A percentile compares a stretch with the other conserved stretches of the same genome.
Evolutionary conservation across 1,139 yeast genomes (phyloP).

Genomic region (Pichia sp.): DNA sequence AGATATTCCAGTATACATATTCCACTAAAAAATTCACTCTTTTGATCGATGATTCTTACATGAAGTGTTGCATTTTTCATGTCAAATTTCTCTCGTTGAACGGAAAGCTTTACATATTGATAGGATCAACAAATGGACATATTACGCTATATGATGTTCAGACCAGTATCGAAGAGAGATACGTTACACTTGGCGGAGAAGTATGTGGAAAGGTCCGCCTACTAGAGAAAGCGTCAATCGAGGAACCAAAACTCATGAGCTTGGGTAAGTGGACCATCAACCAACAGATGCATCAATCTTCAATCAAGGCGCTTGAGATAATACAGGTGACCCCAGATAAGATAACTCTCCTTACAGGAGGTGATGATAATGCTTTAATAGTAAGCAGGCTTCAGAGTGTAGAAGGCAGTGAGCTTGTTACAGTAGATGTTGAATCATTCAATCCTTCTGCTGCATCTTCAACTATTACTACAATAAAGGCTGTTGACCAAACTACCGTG

Average conservation of each 20-base stretch:
- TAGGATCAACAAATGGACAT: conserved; percentile 82
- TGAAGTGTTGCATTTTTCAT: conserved; percentile 72
- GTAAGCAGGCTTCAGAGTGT: conserved; percentile 31
- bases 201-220: background rate
- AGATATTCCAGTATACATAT: conserved; percentile 54
- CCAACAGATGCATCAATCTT: conserved; percentile 73
- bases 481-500: conserved; percentile 30
- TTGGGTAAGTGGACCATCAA: conserved; percentile 32
- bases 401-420: conserved; percentile 11
- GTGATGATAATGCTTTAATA: conserved; percentile 82
- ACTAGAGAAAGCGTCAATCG: background rate
- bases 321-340: conserved; percentile 3
- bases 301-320: conserved; percentile 58
- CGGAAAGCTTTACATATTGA: conserved; percentile 37
- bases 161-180: conserved; percentile 19
- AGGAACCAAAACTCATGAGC: background rate
- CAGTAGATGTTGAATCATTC: conserved; percentile 33
- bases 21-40: conserved; percentile 37
- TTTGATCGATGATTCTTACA: conserved; percentile 49
- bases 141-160: conserved; percentile 57
- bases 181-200: conserved; percentile 7
- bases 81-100: conserved; percentile 43
- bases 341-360: conserved; percentile 57
- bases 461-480: conserved; percentile 66
- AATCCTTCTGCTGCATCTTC: conserved; percentile 69